phyloP scores from a whole-genome alignment of 169 alveolate genomes.

The Cryptosporidium tyzzeri region DNA sequence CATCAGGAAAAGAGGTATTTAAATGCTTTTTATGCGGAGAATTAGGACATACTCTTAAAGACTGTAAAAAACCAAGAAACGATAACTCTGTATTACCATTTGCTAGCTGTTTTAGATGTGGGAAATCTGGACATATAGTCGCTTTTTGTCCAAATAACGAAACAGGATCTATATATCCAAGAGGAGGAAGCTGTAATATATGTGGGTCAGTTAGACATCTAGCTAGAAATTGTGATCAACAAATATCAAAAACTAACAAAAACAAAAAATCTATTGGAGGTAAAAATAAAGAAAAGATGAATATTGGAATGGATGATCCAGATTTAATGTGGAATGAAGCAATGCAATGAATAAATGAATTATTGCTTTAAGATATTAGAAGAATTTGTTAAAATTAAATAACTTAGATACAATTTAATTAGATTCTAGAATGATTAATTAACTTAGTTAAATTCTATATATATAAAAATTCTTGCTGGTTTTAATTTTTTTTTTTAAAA shows the following conservation, averaged over 20 bases:
- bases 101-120: constrained; percentile 74
- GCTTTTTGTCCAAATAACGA: constrained; percentile 67
- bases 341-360: background rate
- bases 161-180: constrained; percentile 59
- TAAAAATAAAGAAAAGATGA: background rate
- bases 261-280: background rate
- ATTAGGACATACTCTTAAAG: constrained; percentile 62
- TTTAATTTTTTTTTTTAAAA: background rate
- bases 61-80: constrained; percentile 51
- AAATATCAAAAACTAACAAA: background rate
- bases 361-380: background rate
- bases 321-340: constrained; percentile 68
- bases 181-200: constrained; percentile 67
- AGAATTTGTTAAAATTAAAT: too few species aligned
- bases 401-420: background rate
- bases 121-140: constrained; percentile 55
- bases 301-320: constrained; percentile 21
- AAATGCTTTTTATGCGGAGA: constrained; percentile 67
- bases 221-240: constrained; percentile 58
- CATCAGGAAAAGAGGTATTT: background rate
- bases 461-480: background rate
- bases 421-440: background rate
- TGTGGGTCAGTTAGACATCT: constrained; percentile 71
- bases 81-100: constrained; percentile 59
- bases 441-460: background rate